Base-by-base conservation (phyloP, 2,329 filamentous ascomycete genomes). In the Penicillium aurantiogriseum region DNA sequence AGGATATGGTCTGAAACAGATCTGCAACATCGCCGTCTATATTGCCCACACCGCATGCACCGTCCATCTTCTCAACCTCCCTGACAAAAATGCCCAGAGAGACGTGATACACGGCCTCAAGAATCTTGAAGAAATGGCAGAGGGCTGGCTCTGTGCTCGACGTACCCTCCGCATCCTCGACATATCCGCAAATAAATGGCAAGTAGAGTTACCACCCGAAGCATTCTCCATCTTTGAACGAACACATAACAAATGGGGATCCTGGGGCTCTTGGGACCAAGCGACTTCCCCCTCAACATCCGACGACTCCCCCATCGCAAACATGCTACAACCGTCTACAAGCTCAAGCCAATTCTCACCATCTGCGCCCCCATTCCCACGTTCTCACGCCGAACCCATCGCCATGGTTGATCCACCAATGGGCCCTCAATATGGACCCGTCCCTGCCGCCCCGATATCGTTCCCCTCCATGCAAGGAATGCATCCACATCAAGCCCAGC, bases 21-120 rank as follows among this genome's bases (percentile, higher is more conserved):
- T 99, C 35, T 96, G 91, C 77, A 97, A 97, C 69, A 91, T 97
- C 67, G 92, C 90, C 3, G 92, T 97, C 0, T 99, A 99, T 74
- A 97, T 97, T 76, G 83, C 90, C 0, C 93, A 97, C 73, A 94
- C 91, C 5, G 92, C 94, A 31, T 96, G 92, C 71, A 97, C 92
- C 0, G 95, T 97, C 39, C 94, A 97, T 68, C 79, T 99, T 21
- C 85, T 99, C 36, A 97, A 97, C 64, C 80, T 97, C 1, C 92
- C 92, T 0, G 92, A 97, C 66, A 96, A 94, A 77, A 94, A 90
- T 31, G 91, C 94, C 5, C 88, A 86, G 67, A 82, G 93, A 66
- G 93, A 97, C 73, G 90, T 99, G 42, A 88, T 90, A 5, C 92
- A 97, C 67, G 92, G 93, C 1, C 83, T 96, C 43, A 93, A 91